A percentile compares a stretch with the other conserved stretches of the same genome.
Conservation (phyloP, 163 green algal genomes). For the Coccomyxa subellipsoidea region DNA sequence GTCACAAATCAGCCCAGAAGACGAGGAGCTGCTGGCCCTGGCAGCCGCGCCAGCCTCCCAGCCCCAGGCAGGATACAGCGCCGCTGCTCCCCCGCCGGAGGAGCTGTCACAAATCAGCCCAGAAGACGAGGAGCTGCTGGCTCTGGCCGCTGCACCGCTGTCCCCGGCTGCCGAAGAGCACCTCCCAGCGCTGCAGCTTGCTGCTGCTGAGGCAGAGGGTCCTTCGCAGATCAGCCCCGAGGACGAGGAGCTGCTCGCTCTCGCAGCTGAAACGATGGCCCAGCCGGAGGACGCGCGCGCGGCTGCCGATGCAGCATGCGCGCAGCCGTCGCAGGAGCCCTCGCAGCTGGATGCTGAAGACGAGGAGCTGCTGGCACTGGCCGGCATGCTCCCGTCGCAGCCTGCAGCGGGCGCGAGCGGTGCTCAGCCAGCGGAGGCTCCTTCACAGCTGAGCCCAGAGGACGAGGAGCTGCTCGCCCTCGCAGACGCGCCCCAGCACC, state of each 20-base stretch:
- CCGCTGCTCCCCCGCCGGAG: neutral
- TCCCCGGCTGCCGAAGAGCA: neutral
- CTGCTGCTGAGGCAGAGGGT: neutral
- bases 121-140: conserved; percentile 23
- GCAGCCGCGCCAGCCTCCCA: neutral
- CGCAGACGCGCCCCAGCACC: neutral
- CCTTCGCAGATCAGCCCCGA: neutral
- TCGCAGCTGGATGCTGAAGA: neutral
- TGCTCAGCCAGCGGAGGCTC: neutral
- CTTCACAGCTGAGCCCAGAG: neutral
- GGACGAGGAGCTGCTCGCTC: conserved; percentile 21
- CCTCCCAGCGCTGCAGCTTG: neutral
- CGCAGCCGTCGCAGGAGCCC: neutral
- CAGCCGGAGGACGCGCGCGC: neutral
- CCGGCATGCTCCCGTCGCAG: neutral
- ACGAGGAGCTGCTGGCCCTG: conserved; percentile 24
- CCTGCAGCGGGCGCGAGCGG: neutral
- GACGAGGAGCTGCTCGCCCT: conserved; percentile 23
- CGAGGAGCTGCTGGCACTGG: conserved; percentile 22
- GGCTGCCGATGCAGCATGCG: neutral
- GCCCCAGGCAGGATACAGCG: neutral
- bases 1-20: neutral
- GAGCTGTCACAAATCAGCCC: neutral
- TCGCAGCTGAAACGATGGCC: neutral
- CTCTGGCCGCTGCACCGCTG: conserved; percentile 1